These are phyloP conservation scores for Leptodermis oblonga DNA, from an alignment of 257 asterid species.

Conservation along the genomic window DNA sequence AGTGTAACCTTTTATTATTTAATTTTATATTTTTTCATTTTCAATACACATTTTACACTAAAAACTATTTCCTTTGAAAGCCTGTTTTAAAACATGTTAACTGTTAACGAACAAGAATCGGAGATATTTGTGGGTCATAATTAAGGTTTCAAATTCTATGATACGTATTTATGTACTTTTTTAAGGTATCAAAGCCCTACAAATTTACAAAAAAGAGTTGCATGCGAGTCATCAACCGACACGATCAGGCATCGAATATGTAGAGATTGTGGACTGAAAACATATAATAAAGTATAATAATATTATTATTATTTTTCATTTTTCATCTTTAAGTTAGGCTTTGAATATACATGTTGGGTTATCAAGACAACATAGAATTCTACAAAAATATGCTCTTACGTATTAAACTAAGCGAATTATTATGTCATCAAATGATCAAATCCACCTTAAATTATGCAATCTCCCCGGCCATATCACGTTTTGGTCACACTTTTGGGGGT, in stretches of 20 bases:
- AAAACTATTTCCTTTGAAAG: no score
- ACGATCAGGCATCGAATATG: not conserved
- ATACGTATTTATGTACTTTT: not conserved
- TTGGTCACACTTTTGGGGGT: constrained; percentile 13
- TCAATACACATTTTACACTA: no score
- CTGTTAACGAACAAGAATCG: not conserved
- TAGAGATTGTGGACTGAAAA: not conserved
- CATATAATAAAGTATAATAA: no score
- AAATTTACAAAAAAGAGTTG: not conserved
- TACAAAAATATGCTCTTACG: not conserved
- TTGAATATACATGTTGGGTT: not conserved
- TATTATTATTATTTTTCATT: not conserved
- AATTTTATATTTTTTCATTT: no score
- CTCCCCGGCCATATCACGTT: constrained; percentile 24
- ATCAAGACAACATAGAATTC: not conserved
- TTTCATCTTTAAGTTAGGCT: not conserved
- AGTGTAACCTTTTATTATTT: no score
- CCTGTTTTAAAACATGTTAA: no score
- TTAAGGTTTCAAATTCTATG: not conserved
- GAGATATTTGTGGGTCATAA: not conserved
- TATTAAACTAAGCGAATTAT: not conserved
- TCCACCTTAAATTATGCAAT: constrained; percentile 3
- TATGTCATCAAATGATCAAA: constrained; percentile 1
- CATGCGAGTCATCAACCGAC: not conserved
- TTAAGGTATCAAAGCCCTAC: constrained; percentile 3